Base-by-base conservation (phyloP, 1,139 yeast species). In the Saccharomyces pastorianus region DNA sequence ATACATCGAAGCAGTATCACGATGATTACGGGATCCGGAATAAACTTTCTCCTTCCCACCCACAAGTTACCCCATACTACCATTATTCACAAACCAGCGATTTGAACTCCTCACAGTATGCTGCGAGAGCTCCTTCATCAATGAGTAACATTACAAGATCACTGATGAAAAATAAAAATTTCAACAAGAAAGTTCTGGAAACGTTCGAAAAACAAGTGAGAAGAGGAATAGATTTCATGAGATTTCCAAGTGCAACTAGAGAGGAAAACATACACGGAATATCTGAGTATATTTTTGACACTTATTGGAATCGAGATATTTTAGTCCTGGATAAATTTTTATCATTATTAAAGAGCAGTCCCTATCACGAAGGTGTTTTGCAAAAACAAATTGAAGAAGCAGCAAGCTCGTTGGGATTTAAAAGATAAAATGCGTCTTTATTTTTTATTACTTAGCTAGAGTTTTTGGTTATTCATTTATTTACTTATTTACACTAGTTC, bases 401-500 rank as follows among this genome's bases (percentile, higher is more conserved):
- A 0, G 63, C 72, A 8, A 67, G 63, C 34, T 58, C 63, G 25
- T 62, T 72, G 34, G 76, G 76, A 1, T 67, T 70, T 46, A 60
- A 58, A 32, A 55, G 58, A 50, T 51, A 26, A 23, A 51, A 11
- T 34, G 20, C 13, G 6, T 34, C 23, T 34, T 17, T 14, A 25
- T 4, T 3, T 20, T 20, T 20, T 20, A 20, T 34, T 34, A 34
- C 4, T 14, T 34, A 6, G 42, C 42, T 34, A 34, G 5, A 34
- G 4, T 82, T 20, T 99, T 99, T 0, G 23, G 3, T 20, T 20
- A 20, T 20, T 20, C 3, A 20, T 20, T 57, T 41, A 23, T 90
- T 99, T 99, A 93, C 99, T 93, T 96, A 34, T 34, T 34, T 34
- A 34, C 42, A 34, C 13, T 34, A 34, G 17, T 7, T 58, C 47